Base-by-base conservation (phyloP, 2,329 filamentous ascomycete species). In the Neopestalotiopsis sp. region DNA sequence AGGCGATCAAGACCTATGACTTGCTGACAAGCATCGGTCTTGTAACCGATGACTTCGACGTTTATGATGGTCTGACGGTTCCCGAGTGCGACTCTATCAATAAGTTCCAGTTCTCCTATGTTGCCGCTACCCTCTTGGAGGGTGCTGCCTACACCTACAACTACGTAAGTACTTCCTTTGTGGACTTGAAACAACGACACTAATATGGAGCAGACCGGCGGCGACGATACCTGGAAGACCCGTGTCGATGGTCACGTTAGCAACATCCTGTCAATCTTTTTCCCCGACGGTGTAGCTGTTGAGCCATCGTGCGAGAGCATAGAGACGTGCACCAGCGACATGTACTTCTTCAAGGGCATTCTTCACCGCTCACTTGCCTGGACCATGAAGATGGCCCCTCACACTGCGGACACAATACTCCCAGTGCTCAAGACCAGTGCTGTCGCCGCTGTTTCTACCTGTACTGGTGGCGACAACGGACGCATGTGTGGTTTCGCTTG, bases 1-100 rank as follows among this genome's bases (percentile, higher is more conserved):
- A 86, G 86, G 88, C 89, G 0, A 83, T 85, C 28, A 84, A 80
- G 67, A 83, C 84, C 4, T 94, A 89, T 72, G 80, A 88, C 68
- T 88, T 85, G 86, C 80, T 83, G n/a, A 70, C 75, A 24, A 72
- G 67, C 5, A 76, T 84, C 14, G 82, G 83, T 1, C 80, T 88
- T 66, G 83, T 88, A 69, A 78, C 79, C 69, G 67, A 75, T 3
- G 75, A 81, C 4, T 86, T 81, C 72, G 79, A 80, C 67, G 78
- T 88, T 61, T 87, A 76, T 69, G 86, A 88, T 75, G 86, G 86
- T 24, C 2, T 10, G 5, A 12, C 49, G 42, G 61, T 13, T 28
- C 17, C 80, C 34, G 59, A 6, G 7, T 62, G 59, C 20, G 32
- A 62, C 7, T 34, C 59, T 60, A 78, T 85, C 72, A 82, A 83